A percentile compares a stretch with the other conserved stretches of the same genome.
phyloP scores from a whole-genome alignment of 768 basidiomycete genomes.

The Boletus speciosus region DNA sequence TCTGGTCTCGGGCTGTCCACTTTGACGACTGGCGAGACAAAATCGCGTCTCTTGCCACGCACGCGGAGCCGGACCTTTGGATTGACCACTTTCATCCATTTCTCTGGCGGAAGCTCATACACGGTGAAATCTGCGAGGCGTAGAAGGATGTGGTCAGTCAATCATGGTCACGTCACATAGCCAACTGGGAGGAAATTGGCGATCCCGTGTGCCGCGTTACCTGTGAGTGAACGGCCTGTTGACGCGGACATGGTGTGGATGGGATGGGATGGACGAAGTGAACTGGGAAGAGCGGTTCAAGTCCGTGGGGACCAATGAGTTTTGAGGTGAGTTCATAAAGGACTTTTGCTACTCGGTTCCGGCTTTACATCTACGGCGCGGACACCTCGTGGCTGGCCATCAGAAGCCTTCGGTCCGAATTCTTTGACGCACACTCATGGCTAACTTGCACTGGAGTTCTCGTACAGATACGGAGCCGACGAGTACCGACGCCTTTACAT shows the following conservation, averaged over 20 bases:
- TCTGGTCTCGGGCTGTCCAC: background rate
- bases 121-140: constrained; percentile 7
- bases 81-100: constrained; percentile 6
- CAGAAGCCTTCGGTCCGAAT: background rate
- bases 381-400: background rate
- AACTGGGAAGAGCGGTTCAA: background rate
- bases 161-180: background rate
- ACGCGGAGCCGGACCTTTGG: constrained; percentile 7
- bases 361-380: background rate
- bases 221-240: background rate
- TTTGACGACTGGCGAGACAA: constrained; percentile 10
- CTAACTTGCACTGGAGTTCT: background rate
- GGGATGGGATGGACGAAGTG: background rate
- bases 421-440: background rate
- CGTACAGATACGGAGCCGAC: background rate
- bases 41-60: background rate
- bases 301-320: background rate
- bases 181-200: background rate
- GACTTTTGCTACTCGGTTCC: background rate
- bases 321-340: background rate
- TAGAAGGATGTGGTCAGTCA: background rate
- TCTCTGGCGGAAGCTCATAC: constrained; percentile 6
- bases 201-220: background rate
- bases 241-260: background rate
- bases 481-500: background rate